Evolutionary conservation across 1,284 basidiomycete species (phyloP), one percentile per base, ranked within the genome.

Genomic region (Butyriboletus pseudospeciosus): DNA sequence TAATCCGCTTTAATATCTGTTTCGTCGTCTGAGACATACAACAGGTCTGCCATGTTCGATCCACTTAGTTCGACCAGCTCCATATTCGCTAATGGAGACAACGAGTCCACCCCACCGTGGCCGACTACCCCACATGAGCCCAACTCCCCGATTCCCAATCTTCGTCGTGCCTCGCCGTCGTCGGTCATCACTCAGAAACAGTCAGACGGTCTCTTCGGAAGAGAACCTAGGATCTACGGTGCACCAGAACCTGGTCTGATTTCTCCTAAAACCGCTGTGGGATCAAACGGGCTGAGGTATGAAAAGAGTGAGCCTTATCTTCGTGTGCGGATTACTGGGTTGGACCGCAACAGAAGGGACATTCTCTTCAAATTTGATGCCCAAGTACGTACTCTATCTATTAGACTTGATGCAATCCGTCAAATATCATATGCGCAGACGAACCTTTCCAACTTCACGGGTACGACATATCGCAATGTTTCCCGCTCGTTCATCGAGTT

Each of bases 281-380:
- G 78, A 25, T 76, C 83, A 0, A 90, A 89, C 66, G 89, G 89
- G 5, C 70, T 74, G 26, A 83, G 76, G 57, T 86, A 81, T 59
- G 90, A 92, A 74, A 87, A 80, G 71, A 75, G 74, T 36, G 89
- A 88, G 61, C 90, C 90, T 30, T 94, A 90, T 71, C 78, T 97
- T 59, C 81, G 91, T 63, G 89, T 95, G 45, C 80, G 92, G 66
- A 89, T 98, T 57, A 90, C 90, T 13, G 89, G 86, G 16, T 73
- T 98, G 64, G 94, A 98, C 73, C 83, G 94, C 72, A 97, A 97
- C 74, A 80, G 92, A 69, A 83, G 94, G 65, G 94, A 98, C 66
- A 86, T 95, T 52, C 82, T 97, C 63, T 79, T 98, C 68, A 86
- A 92, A 64, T 84, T 97, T 59, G 95, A 98, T 73, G 92, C 92